Conservation (phyloP, 208 protist genomes). For the Trypanosoma lewisi region DNA sequence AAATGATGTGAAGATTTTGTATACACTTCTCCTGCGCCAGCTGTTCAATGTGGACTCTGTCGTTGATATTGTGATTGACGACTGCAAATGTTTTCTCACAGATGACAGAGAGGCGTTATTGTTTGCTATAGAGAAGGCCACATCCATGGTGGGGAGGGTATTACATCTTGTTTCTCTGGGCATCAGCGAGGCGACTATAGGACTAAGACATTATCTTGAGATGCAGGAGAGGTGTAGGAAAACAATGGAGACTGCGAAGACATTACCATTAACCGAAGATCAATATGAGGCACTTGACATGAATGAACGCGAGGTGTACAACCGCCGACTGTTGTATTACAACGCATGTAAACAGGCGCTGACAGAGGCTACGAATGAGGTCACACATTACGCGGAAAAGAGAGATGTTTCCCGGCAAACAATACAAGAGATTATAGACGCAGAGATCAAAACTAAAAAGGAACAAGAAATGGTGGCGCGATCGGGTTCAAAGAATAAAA, state of each 20-base stretch:
- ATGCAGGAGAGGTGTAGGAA: slow-evolving; percentile 36
- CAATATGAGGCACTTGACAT: slow-evolving; percentile 61
- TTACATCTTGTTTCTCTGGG: slow-evolving; percentile 63
- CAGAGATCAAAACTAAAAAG: slow-evolving; percentile 24
- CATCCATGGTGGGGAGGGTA: slow-evolving; percentile 26
- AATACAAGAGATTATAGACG: slow-evolving; percentile 28
- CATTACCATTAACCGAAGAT: slow-evolving; percentile 60
- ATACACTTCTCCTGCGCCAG: slow-evolving; percentile 23
- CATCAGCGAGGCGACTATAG: slow-evolving; percentile 58
- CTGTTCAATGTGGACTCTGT: not conserved
- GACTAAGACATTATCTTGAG: slow-evolving; percentile 42
- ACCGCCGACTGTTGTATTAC: slow-evolving; percentile 67
- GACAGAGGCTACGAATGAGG: slow-evolving; percentile 29
- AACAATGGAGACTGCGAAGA: slow-evolving; percentile 32
- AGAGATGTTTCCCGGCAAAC: slow-evolving; percentile 18
- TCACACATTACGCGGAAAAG: slow-evolving; percentile 27
- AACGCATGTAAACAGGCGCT: slow-evolving; percentile 77
- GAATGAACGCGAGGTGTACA: slow-evolving; percentile 64
- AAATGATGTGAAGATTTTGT: slow-evolving; percentile 21
- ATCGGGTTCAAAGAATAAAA: slow-evolving; percentile 17
- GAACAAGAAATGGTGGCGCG: slow-evolving; percentile 24
- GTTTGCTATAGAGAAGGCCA: slow-evolving; percentile 41
- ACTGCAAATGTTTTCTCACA: slow-evolving; percentile 54
- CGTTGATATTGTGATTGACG: slow-evolving; percentile 66
- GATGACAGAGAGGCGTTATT: slow-evolving; percentile 48